Conservation (phyloP, 495 filamentous ascomycete genomes). For the Aspergillus panamensis region DNA sequence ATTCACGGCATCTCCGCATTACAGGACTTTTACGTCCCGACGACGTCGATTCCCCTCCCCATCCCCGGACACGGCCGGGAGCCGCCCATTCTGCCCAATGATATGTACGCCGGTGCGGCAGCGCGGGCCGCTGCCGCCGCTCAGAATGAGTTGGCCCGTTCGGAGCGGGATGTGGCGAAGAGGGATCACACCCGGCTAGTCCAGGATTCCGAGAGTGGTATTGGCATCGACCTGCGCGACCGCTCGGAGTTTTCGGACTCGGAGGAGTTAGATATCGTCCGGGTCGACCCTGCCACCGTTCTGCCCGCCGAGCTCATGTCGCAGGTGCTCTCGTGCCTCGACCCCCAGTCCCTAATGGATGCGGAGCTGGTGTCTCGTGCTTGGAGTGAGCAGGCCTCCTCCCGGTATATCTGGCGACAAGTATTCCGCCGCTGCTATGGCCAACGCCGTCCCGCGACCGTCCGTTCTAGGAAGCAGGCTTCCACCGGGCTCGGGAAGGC, state of each 20-base stretch:
- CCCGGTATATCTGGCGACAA: slow-evolving; percentile 70
- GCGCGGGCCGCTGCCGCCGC: slow-evolving; percentile 67
- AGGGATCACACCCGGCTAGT: slow-evolving; percentile 34
- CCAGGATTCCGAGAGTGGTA: slow-evolving; percentile 71
- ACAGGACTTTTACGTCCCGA: slow-evolving; percentile 39
- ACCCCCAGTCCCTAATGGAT: slow-evolving; percentile 60
- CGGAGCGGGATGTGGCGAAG: slow-evolving; percentile 34
- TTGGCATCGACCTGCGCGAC: slow-evolving; percentile 67
- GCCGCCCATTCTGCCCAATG: slow-evolving; percentile 39
- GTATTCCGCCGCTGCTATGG: slow-evolving; percentile 68
- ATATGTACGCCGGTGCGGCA: slow-evolving; percentile 59
- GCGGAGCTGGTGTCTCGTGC: slow-evolving; percentile 57
- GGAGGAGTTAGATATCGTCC: slow-evolving; percentile 39
- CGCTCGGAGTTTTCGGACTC: slow-evolving; percentile 42
- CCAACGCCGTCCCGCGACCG: slow-evolving; percentile 38
- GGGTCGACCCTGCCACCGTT: slow-evolving; percentile 59
- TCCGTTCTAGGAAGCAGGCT: slow-evolving; percentile 41
- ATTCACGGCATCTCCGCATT: slow-evolving; percentile 39
- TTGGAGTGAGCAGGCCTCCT: slow-evolving; percentile 62
- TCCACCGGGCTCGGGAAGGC: slow-evolving; percentile 50
- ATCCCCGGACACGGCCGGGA: slow-evolving; percentile 41
- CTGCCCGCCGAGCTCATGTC: slow-evolving; percentile 72
- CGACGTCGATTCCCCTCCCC: slow-evolving; percentile 29
- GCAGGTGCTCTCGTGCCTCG: slow-evolving; percentile 67
- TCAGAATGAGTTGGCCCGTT: slow-evolving; percentile 57